phyloP scores from a whole-genome alignment of 768 basidiomycete genomes.

The Boletus pseudo-olivaceus region DNA sequence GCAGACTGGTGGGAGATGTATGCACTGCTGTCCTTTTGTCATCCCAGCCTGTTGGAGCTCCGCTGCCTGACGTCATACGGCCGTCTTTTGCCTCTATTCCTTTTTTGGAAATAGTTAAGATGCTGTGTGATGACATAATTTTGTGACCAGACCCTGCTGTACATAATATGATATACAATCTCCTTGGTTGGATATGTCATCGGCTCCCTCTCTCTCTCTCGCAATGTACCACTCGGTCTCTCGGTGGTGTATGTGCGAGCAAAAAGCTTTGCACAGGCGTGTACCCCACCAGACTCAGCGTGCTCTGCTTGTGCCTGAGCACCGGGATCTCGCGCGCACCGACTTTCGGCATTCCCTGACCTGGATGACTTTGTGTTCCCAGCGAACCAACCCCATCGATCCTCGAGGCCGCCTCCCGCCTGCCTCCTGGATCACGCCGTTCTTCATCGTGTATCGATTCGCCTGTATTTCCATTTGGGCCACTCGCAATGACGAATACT shows the following conservation, averaged over 20 bases:
- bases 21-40: constrained; percentile 30
- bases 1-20: constrained; percentile 9
- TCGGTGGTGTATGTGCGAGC: constrained; percentile 62
- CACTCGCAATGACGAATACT: constrained; percentile 83
- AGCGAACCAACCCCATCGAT: constrained; percentile 22
- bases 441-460: constrained; percentile 31
- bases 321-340: constrained; percentile 42
- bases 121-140: neutral
- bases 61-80: constrained; percentile 33
- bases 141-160: neutral
- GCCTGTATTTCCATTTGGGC: constrained; percentile 34
- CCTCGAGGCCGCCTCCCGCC: constrained; percentile 28
- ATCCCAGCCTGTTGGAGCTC: constrained; percentile 29
- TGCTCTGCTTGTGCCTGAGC: constrained; percentile 51
- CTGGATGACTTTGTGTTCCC: constrained; percentile 32
- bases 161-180: neutral
- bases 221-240: constrained; percentile 39
- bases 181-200: neutral
- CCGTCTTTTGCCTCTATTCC: constrained; percentile 2
- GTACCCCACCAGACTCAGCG: constrained; percentile 61
- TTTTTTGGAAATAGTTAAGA: constrained; percentile 4
- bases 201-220: constrained; percentile 31
- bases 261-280: constrained; percentile 77
- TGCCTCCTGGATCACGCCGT: constrained; percentile 31
- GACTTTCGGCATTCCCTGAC: constrained; percentile 46